These are phyloP conservation scores for Warburgia ugandensis DNA, from an alignment of 164 flowering plant species.

Conservation along the genomic window DNA sequence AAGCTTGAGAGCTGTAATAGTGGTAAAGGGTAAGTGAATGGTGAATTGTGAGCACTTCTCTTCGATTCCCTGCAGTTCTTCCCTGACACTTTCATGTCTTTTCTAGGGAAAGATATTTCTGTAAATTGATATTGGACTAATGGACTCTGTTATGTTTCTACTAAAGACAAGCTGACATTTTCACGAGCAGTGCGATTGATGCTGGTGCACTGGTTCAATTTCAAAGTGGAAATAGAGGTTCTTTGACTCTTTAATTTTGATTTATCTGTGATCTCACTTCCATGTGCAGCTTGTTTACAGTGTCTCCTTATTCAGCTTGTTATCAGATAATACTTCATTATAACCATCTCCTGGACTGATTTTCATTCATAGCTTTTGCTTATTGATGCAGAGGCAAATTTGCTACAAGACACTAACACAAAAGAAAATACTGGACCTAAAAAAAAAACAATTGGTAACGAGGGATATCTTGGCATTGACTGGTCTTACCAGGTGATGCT, in stretches of 20 bases:
- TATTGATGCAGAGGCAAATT: constrained; percentile 11
- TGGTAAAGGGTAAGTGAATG: not conserved
- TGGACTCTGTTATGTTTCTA: no score
- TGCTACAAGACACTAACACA: no score
- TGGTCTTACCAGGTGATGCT: constrained; percentile 34
- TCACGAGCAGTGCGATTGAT: constrained; percentile 11
- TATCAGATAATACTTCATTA: not conserved
- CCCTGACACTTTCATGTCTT: not conserved
- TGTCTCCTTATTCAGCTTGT: not conserved
- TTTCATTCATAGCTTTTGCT: no score
- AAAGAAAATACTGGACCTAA: constrained; percentile 10
- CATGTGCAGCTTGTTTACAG: no score
- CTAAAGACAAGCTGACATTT: no score
- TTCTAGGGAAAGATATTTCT: not conserved
- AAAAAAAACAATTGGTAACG: constrained; percentile 7
- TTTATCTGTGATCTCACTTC: no score
- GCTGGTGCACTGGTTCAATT: constrained; percentile 7
- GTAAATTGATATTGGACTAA: no score
- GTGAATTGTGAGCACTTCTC: not conserved
- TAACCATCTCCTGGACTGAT: no score
- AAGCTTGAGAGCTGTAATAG: constrained; percentile 11
- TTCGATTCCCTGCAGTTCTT: not conserved
- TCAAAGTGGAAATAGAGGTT: constrained; percentile 21
- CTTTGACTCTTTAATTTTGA: no score
- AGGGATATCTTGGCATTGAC: constrained; percentile 5